These are phyloP conservation scores for Austropuccinia psidii DNA, from an alignment of 1,284 basidiomycete species.

Conservation along the genomic window DNA sequence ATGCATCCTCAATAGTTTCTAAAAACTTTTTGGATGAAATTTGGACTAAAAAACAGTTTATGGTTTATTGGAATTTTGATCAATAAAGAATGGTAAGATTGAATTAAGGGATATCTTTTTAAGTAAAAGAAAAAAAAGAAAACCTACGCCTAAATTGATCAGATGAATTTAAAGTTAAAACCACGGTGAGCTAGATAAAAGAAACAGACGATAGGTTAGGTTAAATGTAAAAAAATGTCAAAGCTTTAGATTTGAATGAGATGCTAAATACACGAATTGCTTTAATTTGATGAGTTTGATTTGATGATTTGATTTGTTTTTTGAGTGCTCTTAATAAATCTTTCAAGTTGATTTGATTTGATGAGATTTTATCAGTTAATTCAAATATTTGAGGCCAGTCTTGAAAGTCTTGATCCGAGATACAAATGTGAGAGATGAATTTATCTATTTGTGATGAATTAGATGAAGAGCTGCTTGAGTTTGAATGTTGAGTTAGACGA, in stretches of 20 bases:
- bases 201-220: conserved; percentile 48
- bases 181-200: conserved; percentile 17
- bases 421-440: neutral
- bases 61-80: neutral
- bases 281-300: conserved; percentile 41
- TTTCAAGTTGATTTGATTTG: conserved; percentile 61
- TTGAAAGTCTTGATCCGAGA: conserved; percentile 53
- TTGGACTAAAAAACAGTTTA: neutral
- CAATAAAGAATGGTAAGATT: neutral
- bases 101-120: neutral
- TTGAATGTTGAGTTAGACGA: too few species aligned
- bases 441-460: neutral
- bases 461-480: too few species aligned
- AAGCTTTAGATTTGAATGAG: neutral
- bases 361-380: conserved; percentile 64
- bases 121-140: neutral
- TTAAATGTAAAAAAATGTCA: conserved; percentile 21
- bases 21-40: conserved; percentile 20
- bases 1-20: conserved; percentile 6
- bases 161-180: conserved; percentile 26
- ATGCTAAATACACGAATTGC: conserved; percentile 40
- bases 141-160: conserved; percentile 25
- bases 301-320: conserved; percentile 59
- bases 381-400: conserved; percentile 69
- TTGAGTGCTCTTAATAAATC: conserved; percentile 64